A percentile compares a stretch with the other conserved stretches of the same genome.
Conservation (phyloP, 768 basidiomycete genomes). For the Suillus sp. region DNA sequence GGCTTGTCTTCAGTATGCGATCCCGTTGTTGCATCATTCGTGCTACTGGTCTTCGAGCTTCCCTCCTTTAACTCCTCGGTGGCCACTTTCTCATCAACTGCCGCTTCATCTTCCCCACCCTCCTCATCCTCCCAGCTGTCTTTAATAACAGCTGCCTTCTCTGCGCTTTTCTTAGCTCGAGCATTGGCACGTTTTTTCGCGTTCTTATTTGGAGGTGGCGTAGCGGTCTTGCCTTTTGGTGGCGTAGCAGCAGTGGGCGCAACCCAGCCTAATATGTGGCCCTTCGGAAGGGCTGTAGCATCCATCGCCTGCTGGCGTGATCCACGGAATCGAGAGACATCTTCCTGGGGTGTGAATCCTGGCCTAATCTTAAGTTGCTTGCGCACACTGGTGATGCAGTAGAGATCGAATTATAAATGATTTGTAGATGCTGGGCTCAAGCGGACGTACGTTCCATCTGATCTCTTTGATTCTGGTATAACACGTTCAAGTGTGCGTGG, state of each 20-base stretch:
- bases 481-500: constrained; percentile 86
- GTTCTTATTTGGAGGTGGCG: constrained; percentile 65
- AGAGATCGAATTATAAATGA: constrained; percentile 10
- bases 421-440: constrained; percentile 12
- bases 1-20: constrained; percentile 30
- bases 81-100: constrained; percentile 20
- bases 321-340: constrained; percentile 83
- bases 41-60: constrained; percentile 24
- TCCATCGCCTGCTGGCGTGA: constrained; percentile 77
- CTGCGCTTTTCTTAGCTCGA: constrained; percentile 64
- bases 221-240: constrained; percentile 30
- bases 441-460: constrained; percentile 76
- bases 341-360: constrained; percentile 94
- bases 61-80: constrained; percentile 28
- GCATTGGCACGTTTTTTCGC: constrained; percentile 82
- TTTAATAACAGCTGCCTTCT: constrained; percentile 57
- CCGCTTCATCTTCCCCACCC: constrained; percentile 39
- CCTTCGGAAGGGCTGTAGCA: constrained; percentile 61
- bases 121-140: constrained; percentile 83
- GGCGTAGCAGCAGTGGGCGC: constrained; percentile 53
- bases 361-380: constrained; percentile 90
- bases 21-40: constrained; percentile 20
- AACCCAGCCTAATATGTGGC: constrained; percentile 83
- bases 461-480: constrained; percentile 78
- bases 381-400: constrained; percentile 57